Percentiles rank a stretch among this genome's conserved stretches.
Evolutionary conservation across 331 rosid species (phyloP).

Genomic region (Malus hybrid): DNA sequence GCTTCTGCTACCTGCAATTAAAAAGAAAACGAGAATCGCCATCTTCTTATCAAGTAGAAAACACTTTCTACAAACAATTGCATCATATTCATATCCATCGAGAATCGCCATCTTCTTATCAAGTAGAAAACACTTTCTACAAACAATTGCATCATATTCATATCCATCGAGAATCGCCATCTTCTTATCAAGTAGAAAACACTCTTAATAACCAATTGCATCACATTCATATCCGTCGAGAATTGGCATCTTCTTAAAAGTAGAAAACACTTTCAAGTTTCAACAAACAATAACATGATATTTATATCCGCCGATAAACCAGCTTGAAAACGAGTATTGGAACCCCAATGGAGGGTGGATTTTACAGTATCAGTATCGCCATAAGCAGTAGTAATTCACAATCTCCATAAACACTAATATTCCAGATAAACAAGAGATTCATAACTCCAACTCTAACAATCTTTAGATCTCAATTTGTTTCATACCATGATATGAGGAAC

Average conservation of each 20-base stretch:
- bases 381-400: background rate
- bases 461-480: no score
- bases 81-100: no score
- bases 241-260: background rate
- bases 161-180: background rate
- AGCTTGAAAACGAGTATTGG: background rate
- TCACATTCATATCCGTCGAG: background rate
- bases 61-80: background rate
- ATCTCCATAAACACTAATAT: no score
- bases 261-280: no score
- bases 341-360: background rate
- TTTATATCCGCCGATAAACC: no score
- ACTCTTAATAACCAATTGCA: background rate
- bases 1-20: constrained; percentile 28
- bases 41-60: background rate
- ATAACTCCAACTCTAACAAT: no score
- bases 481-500: background rate
- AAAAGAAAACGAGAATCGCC: constrained; percentile 7
- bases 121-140: background rate
- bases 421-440: background rate
- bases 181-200: background rate
- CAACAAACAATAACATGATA: background rate
- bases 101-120: background rate
- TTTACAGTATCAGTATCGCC: background rate
- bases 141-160: no score